Evolutionary conservation across 2,329 filamentous ascomycete species (phyloP).

Genomic region (Lachnellula willkommii): DNA sequence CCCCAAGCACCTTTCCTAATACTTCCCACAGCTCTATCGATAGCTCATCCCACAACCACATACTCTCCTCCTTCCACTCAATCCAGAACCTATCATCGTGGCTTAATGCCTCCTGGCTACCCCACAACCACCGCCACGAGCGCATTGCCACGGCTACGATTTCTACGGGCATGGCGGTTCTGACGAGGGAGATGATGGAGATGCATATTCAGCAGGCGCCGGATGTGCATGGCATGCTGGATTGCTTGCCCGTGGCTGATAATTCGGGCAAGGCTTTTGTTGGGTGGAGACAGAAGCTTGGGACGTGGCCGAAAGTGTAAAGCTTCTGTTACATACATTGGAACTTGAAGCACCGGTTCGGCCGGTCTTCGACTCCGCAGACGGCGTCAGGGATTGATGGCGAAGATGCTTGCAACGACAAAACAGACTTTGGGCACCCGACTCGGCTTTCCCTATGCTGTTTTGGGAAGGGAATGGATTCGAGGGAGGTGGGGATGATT

Average conservation of each 20-base stretch:
- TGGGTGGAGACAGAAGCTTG: constrained; percentile 29
- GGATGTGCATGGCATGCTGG: constrained; percentile 23
- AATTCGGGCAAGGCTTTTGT: constrained; percentile 10
- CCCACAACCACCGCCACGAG: constrained; percentile 26
- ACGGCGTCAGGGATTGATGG: background rate
- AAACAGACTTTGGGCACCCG: background rate
- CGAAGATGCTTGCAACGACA: background rate
- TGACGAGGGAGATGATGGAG: constrained; percentile 28
- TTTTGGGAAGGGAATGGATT: no score
- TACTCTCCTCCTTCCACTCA: constrained; percentile 14
- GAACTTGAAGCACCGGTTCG: constrained; percentile 9
- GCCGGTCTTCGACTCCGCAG: background rate
- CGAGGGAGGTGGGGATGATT: background rate
- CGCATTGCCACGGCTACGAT: constrained; percentile 28
- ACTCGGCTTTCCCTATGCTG: no score
- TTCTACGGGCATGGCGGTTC: constrained; percentile 23
- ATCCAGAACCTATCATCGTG: constrained; percentile 17
- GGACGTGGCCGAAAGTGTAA: constrained; percentile 33
- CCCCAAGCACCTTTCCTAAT: background rate
- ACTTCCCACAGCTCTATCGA: constrained; percentile 17
- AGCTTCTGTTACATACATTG: constrained; percentile 16
- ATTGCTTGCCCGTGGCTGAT: constrained; percentile 29
- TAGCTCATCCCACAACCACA: constrained; percentile 22
- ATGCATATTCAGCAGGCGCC: constrained; percentile 29
- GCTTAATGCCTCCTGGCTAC: constrained; percentile 23